Evolutionary conservation across 768 basidiomycete species (phyloP).

Genomic region (Amanita exitialis): DNA sequence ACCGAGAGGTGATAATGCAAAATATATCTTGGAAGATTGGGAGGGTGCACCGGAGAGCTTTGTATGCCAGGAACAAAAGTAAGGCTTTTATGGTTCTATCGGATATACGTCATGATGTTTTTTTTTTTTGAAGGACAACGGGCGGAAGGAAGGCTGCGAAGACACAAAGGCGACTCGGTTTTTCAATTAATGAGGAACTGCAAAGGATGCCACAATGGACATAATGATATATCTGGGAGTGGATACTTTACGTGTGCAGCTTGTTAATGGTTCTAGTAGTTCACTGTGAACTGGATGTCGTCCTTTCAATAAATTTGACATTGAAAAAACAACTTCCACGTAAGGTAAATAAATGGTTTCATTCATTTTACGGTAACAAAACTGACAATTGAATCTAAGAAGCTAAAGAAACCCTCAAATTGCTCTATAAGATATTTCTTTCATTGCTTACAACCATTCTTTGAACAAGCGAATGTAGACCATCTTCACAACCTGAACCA

Average conservation of each 20-base stretch:
- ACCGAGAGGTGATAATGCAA: slow-evolving; percentile 36
- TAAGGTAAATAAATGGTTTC: too few species aligned
- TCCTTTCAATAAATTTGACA: too few species aligned
- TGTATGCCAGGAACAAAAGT: slow-evolving; percentile 95
- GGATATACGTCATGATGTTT: slow-evolving; percentile 1
- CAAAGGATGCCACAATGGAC: slow-evolving; percentile 6
- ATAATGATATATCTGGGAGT: not conserved
- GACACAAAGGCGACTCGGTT: slow-evolving; percentile 75
- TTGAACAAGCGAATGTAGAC: slow-evolving; percentile 1
- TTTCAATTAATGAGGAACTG: slow-evolving; percentile 69
- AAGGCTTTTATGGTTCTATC: slow-evolving; percentile 13
- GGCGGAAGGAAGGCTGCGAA: slow-evolving; percentile 86
- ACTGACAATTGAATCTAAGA: not conserved
- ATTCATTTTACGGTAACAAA: not conserved
- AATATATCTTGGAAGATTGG: slow-evolving; percentile 91
- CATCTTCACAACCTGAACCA: slow-evolving; percentile 2
- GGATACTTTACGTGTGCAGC: not conserved
- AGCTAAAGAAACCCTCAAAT: not conserved
- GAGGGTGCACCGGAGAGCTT: slow-evolving; percentile 95
- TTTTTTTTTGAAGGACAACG: slow-evolving; percentile 43
- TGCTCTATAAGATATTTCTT: not conserved
- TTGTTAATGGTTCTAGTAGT: not conserved
- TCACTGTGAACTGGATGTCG: not conserved
- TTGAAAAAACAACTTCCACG: too few species aligned
- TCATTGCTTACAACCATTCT: not conserved